Conservation (phyloP, 1,284 basidiomycete genomes). For the Cryptococcus sp. region DNA sequence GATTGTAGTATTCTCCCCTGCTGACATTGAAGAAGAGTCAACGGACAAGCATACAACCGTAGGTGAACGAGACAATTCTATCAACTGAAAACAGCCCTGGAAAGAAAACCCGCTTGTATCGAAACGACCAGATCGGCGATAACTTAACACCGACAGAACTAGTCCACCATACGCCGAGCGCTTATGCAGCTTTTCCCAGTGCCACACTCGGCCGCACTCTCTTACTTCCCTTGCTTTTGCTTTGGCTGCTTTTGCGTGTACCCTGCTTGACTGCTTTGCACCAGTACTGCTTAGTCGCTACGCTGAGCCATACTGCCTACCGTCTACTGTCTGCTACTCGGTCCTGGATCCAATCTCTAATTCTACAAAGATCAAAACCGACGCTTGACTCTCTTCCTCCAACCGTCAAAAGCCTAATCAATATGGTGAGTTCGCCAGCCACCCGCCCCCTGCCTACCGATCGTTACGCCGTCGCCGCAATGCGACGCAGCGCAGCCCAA, state of each 20-base stretch:
- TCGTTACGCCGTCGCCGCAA: too few relatives aligned
- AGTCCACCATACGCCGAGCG: not conserved
- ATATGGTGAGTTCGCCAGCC: constrained; percentile 33
- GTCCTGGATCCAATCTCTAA: too few relatives aligned
- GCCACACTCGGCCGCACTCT: constrained; percentile 7
- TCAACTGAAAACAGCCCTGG: too few relatives aligned
- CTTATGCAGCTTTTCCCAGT: not conserved
- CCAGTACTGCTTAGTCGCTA: not conserved
- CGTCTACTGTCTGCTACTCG: too few relatives aligned
- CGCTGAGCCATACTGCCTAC: too few relatives aligned
- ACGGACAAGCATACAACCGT: too few relatives aligned
- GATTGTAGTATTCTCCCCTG: too few relatives aligned
- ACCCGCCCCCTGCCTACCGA: not conserved
- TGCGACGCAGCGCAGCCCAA: too few relatives aligned
- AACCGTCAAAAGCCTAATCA: constrained; percentile 12
- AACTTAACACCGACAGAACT: constrained; percentile 19
- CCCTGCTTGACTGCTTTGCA: not conserved
- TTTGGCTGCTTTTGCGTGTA: not conserved
- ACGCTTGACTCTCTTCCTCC: too few relatives aligned
- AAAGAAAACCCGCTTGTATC: too few relatives aligned
- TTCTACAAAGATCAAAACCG: not conserved
- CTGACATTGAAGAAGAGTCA: too few relatives aligned
- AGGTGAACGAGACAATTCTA: too few relatives aligned
- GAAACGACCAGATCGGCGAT: constrained; percentile 15
- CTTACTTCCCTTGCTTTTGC: not conserved